Percentiles rank a stretch among this genome's conserved stretches.
These are phyloP conservation scores for Pseudonectria foliicola DNA, from an alignment of 2,329 filamentous ascomycete species.

Conservation along the genomic window DNA sequence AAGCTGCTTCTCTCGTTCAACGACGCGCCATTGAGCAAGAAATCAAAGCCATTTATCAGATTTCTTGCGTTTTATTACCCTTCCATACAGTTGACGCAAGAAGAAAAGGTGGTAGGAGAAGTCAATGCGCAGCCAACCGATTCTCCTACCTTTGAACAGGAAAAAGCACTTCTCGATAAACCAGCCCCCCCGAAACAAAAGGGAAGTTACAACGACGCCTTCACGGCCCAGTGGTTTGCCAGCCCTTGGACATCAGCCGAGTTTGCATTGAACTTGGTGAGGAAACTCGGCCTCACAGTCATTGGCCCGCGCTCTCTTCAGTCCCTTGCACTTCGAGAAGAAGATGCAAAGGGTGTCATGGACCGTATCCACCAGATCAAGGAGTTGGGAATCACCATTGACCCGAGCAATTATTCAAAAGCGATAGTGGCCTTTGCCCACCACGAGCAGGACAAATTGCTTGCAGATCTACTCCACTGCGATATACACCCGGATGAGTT, in stretches of 20 bases:
- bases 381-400: conserved; percentile 54
- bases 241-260: conserved; percentile 63
- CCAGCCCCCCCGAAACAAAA: conserved; percentile 1
- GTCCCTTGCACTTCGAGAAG: conserved; percentile 64
- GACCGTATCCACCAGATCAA: conserved; percentile 54
- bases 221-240: conserved; percentile 78
- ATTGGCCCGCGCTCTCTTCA: conserved; percentile 74
- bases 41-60: conserved; percentile 40
- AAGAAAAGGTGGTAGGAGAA: conserved; percentile 27
- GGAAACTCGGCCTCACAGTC: conserved; percentile 60
- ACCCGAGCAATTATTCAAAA: conserved; percentile 56
- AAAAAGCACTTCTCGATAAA: neutral
- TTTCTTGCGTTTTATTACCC: conserved; percentile 42
- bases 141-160: neutral
- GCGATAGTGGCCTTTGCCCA: conserved; percentile 58
- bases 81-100: conserved; percentile 26
- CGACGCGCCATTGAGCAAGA: conserved; percentile 36
- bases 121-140: neutral
- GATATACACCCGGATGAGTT: conserved; percentile 52
- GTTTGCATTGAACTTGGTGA: conserved; percentile 61
- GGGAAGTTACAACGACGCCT: conserved; percentile 33
- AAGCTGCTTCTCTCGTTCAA: conserved; percentile 30
- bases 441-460: conserved; percentile 44
- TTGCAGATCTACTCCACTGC: conserved; percentile 38
- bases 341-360: conserved; percentile 47